These are phyloP conservation scores for Sphagnum contortum DNA, from an alignment of 225 moss, liverwort and hornwort genomes.

Conservation along the genomic window DNA sequence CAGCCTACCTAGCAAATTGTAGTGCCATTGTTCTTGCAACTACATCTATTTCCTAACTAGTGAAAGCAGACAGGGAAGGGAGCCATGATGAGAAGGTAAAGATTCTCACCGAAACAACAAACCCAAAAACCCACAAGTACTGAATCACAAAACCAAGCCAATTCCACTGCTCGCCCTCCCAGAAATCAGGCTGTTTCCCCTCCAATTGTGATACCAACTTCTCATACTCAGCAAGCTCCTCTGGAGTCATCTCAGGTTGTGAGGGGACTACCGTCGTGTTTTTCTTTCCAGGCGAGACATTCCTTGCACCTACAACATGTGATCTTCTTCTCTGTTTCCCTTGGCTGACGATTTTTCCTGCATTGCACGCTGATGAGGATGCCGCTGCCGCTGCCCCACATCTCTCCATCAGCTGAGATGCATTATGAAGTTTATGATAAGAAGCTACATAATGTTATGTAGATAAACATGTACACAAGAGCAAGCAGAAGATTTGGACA, in stretches of 20 bases:
- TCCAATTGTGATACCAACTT: constrained; percentile 41
- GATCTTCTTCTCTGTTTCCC: constrained; percentile 3
- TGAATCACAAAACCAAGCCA: constrained; percentile 59
- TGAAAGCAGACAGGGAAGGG: no score
- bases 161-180: constrained; percentile 74
- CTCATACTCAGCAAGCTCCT: constrained; percentile 36
- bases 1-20: no score
- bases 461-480: no score
- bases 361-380: no score
- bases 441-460: no score
- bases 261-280: constrained; percentile 35
- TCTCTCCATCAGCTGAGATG: no score
- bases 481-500: no score
- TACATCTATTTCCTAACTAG: no score
- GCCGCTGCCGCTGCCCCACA: no score
- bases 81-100: no score
- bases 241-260: constrained; percentile 55
- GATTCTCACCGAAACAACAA: constrained; percentile 60
- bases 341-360: neutral
- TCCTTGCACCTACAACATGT: constrained; percentile 36
- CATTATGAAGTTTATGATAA: no score
- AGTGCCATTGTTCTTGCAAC: no score
- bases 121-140: constrained; percentile 85
- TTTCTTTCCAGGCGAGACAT: constrained; percentile 38
- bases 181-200: constrained; percentile 58